These are phyloP conservation scores for Solanum chmielewskii DNA, from an alignment of 257 asterid genomes.

Conservation along the genomic window DNA sequence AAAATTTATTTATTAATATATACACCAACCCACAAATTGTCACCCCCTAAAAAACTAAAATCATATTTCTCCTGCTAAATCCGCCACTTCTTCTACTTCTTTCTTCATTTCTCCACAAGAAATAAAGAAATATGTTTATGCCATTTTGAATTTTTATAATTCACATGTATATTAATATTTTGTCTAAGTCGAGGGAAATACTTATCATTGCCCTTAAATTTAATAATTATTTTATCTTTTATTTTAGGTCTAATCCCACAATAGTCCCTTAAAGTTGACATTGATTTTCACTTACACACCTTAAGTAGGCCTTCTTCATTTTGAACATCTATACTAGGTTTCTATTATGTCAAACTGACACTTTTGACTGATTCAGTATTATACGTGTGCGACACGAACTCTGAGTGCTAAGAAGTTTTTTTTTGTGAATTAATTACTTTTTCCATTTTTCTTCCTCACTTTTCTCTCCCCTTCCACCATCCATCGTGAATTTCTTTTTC, in stretches of 20 bases:
- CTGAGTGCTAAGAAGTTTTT: neutral
- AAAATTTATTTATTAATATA: too few species aligned
- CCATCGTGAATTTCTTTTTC: too few species aligned
- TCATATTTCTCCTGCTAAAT: too few species aligned
- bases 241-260: neutral
- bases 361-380: neutral
- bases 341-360: neutral
- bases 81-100: neutral
- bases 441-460: neutral
- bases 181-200: neutral
- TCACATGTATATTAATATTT: neutral
- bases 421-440: too few species aligned
- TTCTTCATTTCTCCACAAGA: neutral
- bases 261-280: too few species aligned
- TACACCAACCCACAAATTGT: neutral
- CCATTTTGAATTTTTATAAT: neutral
- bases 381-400: neutral
- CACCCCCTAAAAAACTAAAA: neutral
- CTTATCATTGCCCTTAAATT: neutral
- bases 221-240: too few species aligned
- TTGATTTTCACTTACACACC: neutral
- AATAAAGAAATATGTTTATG: neutral
- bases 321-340: too few species aligned
- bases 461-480: neutral
- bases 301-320: neutral